Evolutionary conservation across 1,284 basidiomycete species (phyloP), one percentile per base, ranked within the genome.

Genomic region (Erythrobasidium hasegawianum): DNA sequence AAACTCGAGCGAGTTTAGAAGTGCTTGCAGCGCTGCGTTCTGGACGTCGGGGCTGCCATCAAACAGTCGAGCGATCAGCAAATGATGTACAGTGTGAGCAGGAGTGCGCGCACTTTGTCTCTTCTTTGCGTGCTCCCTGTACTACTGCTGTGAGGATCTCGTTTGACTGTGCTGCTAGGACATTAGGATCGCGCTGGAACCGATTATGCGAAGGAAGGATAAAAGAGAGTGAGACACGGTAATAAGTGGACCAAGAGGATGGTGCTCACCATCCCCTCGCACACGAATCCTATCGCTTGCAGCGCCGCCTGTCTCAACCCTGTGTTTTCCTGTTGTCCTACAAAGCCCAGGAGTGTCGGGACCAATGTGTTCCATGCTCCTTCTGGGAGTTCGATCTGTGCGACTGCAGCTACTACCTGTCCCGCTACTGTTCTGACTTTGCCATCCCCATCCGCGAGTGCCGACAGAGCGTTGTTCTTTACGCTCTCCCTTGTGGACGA

Each of bases 111-210:
- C 13, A 72, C 61, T 70, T 16, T 49, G 89, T 84, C 78, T 98
- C 95, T 72, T 97, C 96, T 79, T 96, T 96, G 65, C 94, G 84
- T 38, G 94, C 95, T 20, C 96, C 96, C 77, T 97, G 94, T 61
- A 99, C 95, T 68, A 99, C 96, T 20, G 95, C 95, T 20, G 96
- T 99, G 62, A 98, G 81, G 74, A 99, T 98, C 79, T 98, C 93
- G 76, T 99, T 97, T 9, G 95, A 91, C 75, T 92, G 87, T 59
- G 89, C 77, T 57, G 86, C 86, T 68, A 99, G 80, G 69, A 94
- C 87, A 24, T 72, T 95, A 90, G 22, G 93, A 90, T 85, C 89
- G 88, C 91, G 96, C 69, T 8, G 13, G 33, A 27, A 18, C 24
- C 38, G 59, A 20, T n/a, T 16, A 49, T 14, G n/a, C n/a, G n/a